These are phyloP conservation scores for Actinidia arguta DNA, from an alignment of 179 eudicot genomes.

Conservation along the genomic window DNA sequence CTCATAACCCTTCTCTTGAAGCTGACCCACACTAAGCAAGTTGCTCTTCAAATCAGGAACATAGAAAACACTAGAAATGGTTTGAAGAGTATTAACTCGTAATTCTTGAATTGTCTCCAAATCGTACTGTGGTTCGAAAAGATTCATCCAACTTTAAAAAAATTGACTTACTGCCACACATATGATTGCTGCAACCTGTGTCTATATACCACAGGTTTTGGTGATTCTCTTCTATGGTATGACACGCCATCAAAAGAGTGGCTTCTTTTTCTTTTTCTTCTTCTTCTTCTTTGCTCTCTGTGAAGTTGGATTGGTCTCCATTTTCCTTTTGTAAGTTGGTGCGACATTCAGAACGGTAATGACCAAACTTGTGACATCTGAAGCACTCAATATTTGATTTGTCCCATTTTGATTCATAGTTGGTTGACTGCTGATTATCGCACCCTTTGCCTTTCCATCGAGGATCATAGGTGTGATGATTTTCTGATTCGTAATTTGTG, in stretches of 20 bases:
- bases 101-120: background rate
- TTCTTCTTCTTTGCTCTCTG: background rate
- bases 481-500: background rate
- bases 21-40: no score
- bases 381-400: background rate
- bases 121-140: no score
- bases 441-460: background rate
- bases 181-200: no score
- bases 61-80: no score
- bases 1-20: constrained; percentile 18
- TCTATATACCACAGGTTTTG: no score
- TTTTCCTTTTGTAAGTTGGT: background rate
- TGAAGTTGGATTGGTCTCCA: background rate
- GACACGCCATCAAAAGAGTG: background rate
- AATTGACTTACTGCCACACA: background rate
- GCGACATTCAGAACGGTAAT: background rate
- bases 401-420: background rate
- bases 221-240: background rate
- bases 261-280: background rate
- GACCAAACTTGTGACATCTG: no score
- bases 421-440: background rate
- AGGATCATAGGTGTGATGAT: background rate
- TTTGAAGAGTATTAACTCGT: background rate
- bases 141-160: background rate
- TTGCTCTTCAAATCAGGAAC: no score